Percentiles rank a stretch among this genome's conserved stretches.
These are phyloP conservation scores for Phialemonium atrogriseum DNA, from an alignment of 2,329 filamentous ascomycete genomes.

Conservation along the genomic window DNA sequence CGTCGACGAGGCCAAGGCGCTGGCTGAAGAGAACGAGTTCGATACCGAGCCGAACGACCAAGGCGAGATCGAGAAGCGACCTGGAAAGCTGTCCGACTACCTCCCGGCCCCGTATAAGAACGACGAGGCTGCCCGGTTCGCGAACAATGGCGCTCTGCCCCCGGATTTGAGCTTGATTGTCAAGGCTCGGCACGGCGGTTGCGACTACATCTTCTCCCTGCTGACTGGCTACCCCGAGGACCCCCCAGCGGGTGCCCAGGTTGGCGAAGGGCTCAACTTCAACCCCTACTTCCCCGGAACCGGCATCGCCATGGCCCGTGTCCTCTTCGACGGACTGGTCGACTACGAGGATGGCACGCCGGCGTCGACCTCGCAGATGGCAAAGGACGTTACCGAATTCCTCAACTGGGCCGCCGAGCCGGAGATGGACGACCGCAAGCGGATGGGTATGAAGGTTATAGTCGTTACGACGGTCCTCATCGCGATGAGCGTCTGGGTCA, in stretches of 20 bases:
- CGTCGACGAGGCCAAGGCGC: constrained; percentile 92
- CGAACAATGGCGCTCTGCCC: constrained; percentile 96
- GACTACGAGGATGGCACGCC: constrained; percentile 97
- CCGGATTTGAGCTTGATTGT: constrained; percentile 96
- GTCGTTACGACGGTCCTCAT: constrained; percentile 71
- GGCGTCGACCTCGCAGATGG: constrained; percentile 96
- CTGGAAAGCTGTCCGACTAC: constrained; percentile 98
- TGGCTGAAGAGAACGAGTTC: constrained; percentile 98
- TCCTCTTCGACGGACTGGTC: constrained; percentile 92
- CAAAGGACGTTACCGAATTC: constrained; percentile 98
- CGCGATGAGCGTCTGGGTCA: constrained; percentile 90
- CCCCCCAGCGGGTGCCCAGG: constrained; percentile 77
- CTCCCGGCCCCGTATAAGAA: constrained; percentile 95
- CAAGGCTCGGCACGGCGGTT: constrained; percentile 96
- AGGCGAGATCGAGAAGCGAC: constrained; percentile 96
- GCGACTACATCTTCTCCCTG: constrained; percentile 96
- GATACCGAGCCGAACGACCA: constrained; percentile 96
- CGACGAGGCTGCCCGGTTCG: constrained; percentile 93
- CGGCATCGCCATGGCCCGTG: constrained; percentile 97
- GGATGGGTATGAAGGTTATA: constrained; percentile 97
- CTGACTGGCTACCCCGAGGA: constrained; percentile 97
- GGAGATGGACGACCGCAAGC: constrained; percentile 99
- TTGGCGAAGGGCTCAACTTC: constrained; percentile 93
- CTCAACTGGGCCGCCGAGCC: constrained; percentile 98
- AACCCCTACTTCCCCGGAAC: constrained; percentile 99